Evolutionary conservation across 1,284 basidiomycete genomes (phyloP).

Genomic region (Papiliotrema terrestris): DNA sequence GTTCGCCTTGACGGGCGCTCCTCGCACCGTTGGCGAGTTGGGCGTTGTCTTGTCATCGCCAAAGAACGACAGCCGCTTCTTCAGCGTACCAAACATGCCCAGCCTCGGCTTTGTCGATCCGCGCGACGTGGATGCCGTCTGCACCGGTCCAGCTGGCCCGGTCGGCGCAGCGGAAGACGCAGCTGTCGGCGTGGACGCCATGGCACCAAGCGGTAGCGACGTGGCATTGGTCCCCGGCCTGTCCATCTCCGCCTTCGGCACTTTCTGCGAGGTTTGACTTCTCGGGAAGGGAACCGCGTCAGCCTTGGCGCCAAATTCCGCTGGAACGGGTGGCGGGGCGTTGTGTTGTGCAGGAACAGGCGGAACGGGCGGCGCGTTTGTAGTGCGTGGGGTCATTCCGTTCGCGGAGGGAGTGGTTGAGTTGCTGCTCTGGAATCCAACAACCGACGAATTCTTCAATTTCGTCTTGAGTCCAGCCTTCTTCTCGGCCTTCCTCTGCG

Average conservation of each 20-base stretch:
- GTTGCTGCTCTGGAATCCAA: background rate
- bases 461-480: constrained; percentile 16
- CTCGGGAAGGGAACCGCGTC: constrained; percentile 5
- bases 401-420: background rate
- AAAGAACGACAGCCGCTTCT: constrained; percentile 19
- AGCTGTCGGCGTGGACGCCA: background rate
- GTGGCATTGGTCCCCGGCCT: constrained; percentile 1
- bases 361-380: constrained; percentile 1
- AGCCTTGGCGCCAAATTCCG: background rate
- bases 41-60: constrained; percentile 1
- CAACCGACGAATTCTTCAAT: background rate
- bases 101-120: background rate
- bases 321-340: background rate
- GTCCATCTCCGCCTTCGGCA: constrained; percentile 1
- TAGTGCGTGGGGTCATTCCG: background rate
- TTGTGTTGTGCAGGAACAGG: background rate
- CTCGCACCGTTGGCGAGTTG: background rate
- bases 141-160: background rate
- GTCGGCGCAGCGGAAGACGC: background rate
- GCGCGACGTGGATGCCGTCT: background rate
- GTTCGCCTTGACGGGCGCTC: background rate
- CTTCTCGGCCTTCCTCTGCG: constrained; percentile 13
- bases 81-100: constrained; percentile 25
- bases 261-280: constrained; percentile 3
- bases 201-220: constrained; percentile 9